Base-by-base conservation (phyloP, 257 asterid species). In the Solanum ossicruentum region DNA sequence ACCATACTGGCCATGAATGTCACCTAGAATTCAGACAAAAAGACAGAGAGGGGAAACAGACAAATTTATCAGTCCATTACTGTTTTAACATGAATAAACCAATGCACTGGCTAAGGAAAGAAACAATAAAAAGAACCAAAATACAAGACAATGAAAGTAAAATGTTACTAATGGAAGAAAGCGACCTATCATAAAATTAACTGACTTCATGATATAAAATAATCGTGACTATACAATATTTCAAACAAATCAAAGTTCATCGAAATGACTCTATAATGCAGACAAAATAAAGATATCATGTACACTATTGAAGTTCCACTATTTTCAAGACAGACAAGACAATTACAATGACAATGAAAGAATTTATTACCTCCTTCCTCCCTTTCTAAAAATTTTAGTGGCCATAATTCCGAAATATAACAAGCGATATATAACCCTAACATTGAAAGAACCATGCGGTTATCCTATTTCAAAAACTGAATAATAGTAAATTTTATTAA, bases 1-100 rank as follows among this genome's bases (percentile, higher is more conserved):
- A 82, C 93, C 92, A 86, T 91, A 93, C 78, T 93, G 96, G 63
- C 96, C 96, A 86, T 93, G 96, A 72, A 93, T 93, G 89, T 93
- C 97, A 83, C 97, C 97, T 93, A 90, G 54, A 89, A 88, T 67
- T 58, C 84, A 87, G 45, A 58, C 84, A 83, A 11, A 69, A 21
- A 85, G 58, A 84, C 80, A 63, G 75, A 81, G 71, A 23, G 78
- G 10, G 28, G 49, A 82, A 47, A 10, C 32, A 23, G 75, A 23
- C 18, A 45, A 73, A 51, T 60, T 45, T 21, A 67, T 63, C 83
- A 78, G 83, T 78, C 49, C 83, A 78, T 52, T 12, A 45, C 51
- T n/a, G 63, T 63, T 61, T n/a, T 63, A 63, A 82, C 43, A 81
- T 8, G 41, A 56, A 18, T 20, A 18, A 56, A 16, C 66, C 6